phyloP scores from a whole-genome alignment of 768 basidiomycete genomes.

The Paxillus ammoniavirescens region DNA sequence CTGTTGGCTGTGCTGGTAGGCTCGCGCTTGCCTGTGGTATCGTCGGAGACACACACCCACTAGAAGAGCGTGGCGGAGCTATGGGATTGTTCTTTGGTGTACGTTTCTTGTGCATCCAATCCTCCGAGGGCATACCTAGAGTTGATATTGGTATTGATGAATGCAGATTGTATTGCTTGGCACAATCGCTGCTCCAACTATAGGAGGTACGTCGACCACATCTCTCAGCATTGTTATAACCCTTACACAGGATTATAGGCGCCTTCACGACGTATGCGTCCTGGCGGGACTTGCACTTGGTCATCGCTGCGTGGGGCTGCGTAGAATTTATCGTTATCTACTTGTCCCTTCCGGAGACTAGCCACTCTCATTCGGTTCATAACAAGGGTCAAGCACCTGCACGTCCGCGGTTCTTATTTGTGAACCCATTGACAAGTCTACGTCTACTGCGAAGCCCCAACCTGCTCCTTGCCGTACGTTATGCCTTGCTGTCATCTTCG shows the following conservation, averaged over 20 bases:
- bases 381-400: conserved; percentile 36
- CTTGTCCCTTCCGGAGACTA: conserved; percentile 56
- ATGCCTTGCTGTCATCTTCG: conserved; percentile 15
- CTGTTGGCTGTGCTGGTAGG: conserved; percentile 54
- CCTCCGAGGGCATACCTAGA: not conserved
- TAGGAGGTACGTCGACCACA: conserved; percentile 39
- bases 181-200: conserved; percentile 53
- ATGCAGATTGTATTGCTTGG: conserved; percentile 47
- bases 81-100: conserved; percentile 56
- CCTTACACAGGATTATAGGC: conserved; percentile 25
- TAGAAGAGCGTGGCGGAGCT: conserved; percentile 55
- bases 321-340: conserved; percentile 37
- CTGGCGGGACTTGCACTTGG: conserved; percentile 55
- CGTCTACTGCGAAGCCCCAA: conserved; percentile 29
- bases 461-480: conserved; percentile 26
- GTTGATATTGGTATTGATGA: not conserved
- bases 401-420: conserved; percentile 33
- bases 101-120: conserved; percentile 1
- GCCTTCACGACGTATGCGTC: conserved; percentile 52
- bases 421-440: conserved; percentile 35
- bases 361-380: conserved; percentile 28
- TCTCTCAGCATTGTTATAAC: not conserved
- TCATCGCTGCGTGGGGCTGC: conserved; percentile 39
- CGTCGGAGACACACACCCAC: conserved; percentile 57
- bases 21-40: conserved; percentile 52